These are phyloP conservation scores for Fomitiporia mediterranea DNA, from an alignment of 1,284 basidiomycete genomes.

Conservation along the genomic window DNA sequence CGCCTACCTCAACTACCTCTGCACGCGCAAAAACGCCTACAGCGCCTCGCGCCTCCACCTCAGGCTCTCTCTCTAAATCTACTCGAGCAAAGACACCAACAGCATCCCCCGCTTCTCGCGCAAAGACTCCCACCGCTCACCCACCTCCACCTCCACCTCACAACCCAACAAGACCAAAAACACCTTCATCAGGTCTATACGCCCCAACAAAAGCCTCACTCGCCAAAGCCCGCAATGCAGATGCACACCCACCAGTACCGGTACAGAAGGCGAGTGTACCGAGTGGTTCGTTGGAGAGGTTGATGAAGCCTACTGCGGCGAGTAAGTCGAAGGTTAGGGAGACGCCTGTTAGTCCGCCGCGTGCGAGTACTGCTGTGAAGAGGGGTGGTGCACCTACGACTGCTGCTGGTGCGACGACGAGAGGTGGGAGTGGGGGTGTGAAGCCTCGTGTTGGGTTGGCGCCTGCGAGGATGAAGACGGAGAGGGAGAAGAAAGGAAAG, in stretches of 20 bases:
- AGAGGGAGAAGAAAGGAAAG: constrained; percentile 20
- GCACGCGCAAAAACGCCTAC: constrained; percentile 45
- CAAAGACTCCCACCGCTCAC: constrained; percentile 25
- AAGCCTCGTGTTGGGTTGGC: constrained; percentile 25
- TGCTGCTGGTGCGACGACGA: constrained; percentile 20
- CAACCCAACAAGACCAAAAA: constrained; percentile 26
- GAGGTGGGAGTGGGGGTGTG: no score
- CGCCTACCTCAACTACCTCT: constrained; percentile 37
- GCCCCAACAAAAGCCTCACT: constrained; percentile 77
- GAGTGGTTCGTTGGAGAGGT: constrained; percentile 50
- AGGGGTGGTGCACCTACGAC: constrained; percentile 21
- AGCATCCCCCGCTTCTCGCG: constrained; percentile 19
- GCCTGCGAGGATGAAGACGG: constrained; percentile 20
- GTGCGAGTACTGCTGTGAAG: constrained; percentile 23
- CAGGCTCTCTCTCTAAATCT: constrained; percentile 33
- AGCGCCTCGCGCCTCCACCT: constrained; percentile 33
- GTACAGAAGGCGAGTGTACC: constrained; percentile 44
- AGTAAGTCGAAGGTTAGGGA: constrained; percentile 51
- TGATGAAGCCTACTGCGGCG: constrained; percentile 74
- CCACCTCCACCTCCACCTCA: background rate
- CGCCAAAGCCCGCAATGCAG: constrained; percentile 53
- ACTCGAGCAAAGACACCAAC: constrained; percentile 44
- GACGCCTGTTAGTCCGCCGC: constrained; percentile 25
- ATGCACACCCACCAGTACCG: constrained; percentile 42
- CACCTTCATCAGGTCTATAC: constrained; percentile 46